Conservation (phyloP, 345 rosid genomes). For the Lepidium africanum region DNA sequence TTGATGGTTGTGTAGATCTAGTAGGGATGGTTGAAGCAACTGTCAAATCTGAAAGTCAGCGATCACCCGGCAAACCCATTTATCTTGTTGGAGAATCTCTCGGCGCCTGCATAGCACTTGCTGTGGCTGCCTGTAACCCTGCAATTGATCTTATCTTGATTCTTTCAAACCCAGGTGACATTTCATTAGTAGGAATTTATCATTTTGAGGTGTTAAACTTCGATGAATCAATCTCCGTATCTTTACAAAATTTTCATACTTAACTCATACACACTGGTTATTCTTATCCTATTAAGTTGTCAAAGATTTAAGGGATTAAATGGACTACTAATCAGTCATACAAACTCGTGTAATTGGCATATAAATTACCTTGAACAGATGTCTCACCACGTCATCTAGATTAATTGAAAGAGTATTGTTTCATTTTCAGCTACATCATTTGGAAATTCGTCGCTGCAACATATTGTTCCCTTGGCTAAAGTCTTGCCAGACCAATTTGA, state of each 20-base stretch:
- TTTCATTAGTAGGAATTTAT: background rate
- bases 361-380: background rate
- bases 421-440: conserved; percentile 67
- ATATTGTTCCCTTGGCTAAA: conserved; percentile 47
- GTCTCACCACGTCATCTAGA: conserved; percentile 5
- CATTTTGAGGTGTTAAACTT: background rate
- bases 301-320: too few species aligned
- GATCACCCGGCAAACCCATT: conserved; percentile 50
- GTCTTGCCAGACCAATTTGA: conserved; percentile 37
- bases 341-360: too few species aligned
- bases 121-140: conserved; percentile 65
- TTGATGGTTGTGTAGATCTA: conserved; percentile 40
- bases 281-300: background rate
- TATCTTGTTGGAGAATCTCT: conserved; percentile 79
- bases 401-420: conserved; percentile 1
- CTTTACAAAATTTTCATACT: background rate
- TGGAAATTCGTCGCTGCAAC: conserved; percentile 44
- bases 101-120: conserved; percentile 72
- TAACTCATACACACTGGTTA: background rate
- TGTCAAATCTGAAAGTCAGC: conserved; percentile 32
- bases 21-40: conserved; percentile 49
- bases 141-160: conserved; percentile 54
- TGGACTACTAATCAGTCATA: too few species aligned
- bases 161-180: conserved; percentile 65
- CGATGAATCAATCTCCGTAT: background rate